Percentiles rank a stretch among this genome's conserved stretches.
Evolutionary conservation across 768 basidiomycete genomes (phyloP).

Genomic region (Trametes cinnabarina): DNA sequence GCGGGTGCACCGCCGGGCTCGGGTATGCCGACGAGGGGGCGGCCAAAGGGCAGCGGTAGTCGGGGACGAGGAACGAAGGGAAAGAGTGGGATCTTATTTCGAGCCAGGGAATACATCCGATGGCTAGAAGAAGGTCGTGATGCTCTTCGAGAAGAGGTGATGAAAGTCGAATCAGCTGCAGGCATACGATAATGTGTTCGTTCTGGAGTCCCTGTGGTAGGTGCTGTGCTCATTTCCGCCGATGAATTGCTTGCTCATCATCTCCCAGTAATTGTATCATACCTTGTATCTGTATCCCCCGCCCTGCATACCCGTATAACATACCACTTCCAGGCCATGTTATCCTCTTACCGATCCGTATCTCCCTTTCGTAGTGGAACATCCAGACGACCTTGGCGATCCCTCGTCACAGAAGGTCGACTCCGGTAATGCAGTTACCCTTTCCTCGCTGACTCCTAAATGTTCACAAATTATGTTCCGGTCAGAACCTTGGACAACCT

Average conservation of each 20-base stretch:
- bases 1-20: slow-evolving; percentile 63
- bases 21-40: slow-evolving; percentile 72
- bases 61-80: slow-evolving; percentile 64
- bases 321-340: neutral
- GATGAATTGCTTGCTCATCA: neutral
- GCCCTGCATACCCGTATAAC: neutral
- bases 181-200: slow-evolving; percentile 41
- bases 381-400: too few species aligned
- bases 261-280: neutral
- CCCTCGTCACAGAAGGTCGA: too few species aligned
- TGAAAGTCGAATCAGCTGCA: slow-evolving; percentile 63
- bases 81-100: slow-evolving; percentile 86
- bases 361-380: too few species aligned
- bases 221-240: neutral
- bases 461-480: too few species aligned
- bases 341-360: too few species aligned
- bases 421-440: too few species aligned
- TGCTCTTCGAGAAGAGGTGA: slow-evolving; percentile 66
- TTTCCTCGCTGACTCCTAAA: too few species aligned
- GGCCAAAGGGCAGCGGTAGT: slow-evolving; percentile 75
- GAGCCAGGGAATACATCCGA: slow-evolving; percentile 79
- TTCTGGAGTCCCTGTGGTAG: neutral
- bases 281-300: neutral
- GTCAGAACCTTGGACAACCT: too few species aligned
- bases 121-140: slow-evolving; percentile 86